phyloP scores from a whole-genome alignment of 371 early-diverging fungal genomes.

The Nosema muscidifuracis region DNA sequence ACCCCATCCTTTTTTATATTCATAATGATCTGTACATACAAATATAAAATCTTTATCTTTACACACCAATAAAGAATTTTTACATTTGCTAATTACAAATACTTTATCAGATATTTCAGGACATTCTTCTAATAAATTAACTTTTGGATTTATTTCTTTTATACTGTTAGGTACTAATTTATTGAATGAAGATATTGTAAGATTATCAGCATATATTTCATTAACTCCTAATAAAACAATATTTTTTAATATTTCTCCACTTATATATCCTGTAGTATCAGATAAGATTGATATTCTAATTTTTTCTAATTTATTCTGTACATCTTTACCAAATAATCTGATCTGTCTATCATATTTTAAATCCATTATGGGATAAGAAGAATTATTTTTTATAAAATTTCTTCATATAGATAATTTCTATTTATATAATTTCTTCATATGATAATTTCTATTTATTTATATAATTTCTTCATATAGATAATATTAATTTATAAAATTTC shows the following conservation, averaged over 20 bases:
- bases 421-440: too few species aligned
- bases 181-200: slow-evolving; percentile 9
- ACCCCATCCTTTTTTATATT: not conserved
- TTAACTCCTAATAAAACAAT: slow-evolving; percentile 41
- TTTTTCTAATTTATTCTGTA: slow-evolving; percentile 45
- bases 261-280: slow-evolving; percentile 3
- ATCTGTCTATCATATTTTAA: slow-evolving; percentile 57
- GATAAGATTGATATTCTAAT: not conserved
- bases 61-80: not conserved
- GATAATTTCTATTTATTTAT: too few species aligned
- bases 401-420: too few species aligned
- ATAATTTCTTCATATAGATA: too few species aligned
- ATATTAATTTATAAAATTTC: too few species aligned
- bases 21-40: not conserved
- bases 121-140: not conserved
- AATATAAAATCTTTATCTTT: not conserved
- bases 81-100: not conserved
- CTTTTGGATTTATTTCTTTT: slow-evolving; percentile 25
- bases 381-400: too few species aligned
- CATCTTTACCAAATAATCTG: slow-evolving; percentile 54
- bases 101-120: not conserved
- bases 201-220: slow-evolving; percentile 12
- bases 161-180: slow-evolving; percentile 26
- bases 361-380: slow-evolving; percentile 9
- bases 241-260: slow-evolving; percentile 54